Base-by-base conservation (phyloP, 2,329 filamentous ascomycete species). In the Xylariaceae sp. region DNA sequence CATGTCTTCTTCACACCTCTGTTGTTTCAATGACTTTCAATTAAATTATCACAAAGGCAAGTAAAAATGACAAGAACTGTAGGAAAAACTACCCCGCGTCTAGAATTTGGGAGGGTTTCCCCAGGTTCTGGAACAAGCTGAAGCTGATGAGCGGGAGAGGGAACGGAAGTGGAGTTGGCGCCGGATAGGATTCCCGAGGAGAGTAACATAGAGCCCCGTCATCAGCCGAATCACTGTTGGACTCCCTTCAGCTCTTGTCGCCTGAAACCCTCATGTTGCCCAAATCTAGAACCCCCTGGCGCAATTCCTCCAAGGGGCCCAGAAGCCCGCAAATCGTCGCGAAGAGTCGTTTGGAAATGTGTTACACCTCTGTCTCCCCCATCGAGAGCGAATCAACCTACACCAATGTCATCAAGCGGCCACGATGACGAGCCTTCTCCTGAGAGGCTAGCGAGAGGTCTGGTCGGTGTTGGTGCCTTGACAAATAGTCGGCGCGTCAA, bases 391-490 rank as follows among this genome's bases (percentile, higher is more conserved):
- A 55, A 56, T 43, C 29, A 28, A 53, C 28, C 40, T 28, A 51
- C 46, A 49, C 49, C 52, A 57, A 64, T 64, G 61, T 64, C 61
- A 28, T 64, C 61, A 37, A 64, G 61, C 59, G 61, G 59, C 53
- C 61, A 58, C 56, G 61, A 64, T 60, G 61, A 64, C 56, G 55
- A 60, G 43, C 53, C 39, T 44, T 60, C 53, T 40, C 59, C 59
- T n/a, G 61, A 56, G 33, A 53, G 46, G 46, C 43, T 21, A 46
- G 44, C 50, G 19, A 50, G 36, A 54, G 53, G 37, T 54, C 50
- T 50, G 23, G 33, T 44, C 57, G 60, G 48, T 0, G 39, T 9
- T 47, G 53, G 48, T 6, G 19, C 21, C 45, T 14, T 51, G 7
- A 29, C 47, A 17, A 39, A 19, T 2, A 41, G 44, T 17, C 58